A percentile compares a stretch with the other conserved stretches of the same genome.
These are phyloP conservation scores for Rhytidhysteron rufulum DNA, from an alignment of 2,329 filamentous ascomycete species.

Conservation along the genomic window DNA sequence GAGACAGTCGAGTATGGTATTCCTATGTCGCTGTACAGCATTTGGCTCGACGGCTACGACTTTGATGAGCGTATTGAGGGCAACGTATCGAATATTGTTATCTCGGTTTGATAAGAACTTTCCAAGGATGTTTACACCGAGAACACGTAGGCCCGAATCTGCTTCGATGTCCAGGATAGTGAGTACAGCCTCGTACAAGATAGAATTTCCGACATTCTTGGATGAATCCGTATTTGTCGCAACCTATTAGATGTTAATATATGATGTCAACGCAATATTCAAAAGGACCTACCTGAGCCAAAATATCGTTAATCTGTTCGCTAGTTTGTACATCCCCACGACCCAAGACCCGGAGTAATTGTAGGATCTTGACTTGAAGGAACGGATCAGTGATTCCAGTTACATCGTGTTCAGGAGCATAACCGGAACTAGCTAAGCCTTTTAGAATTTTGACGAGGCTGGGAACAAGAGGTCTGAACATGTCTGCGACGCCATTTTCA, in stretches of 20 bases:
- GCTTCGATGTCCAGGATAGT: slow-evolving; percentile 98
- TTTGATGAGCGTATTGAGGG: slow-evolving; percentile 94
- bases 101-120: slow-evolving; percentile 98
- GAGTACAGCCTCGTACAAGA: slow-evolving; percentile 92
- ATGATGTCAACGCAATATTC: background rate
- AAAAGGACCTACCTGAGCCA: slow-evolving; percentile 63
- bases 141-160: slow-evolving; percentile 86
- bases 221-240: slow-evolving; percentile 97
- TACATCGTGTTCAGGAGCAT: slow-evolving; percentile 96
- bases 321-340: slow-evolving; percentile 83
- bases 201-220: slow-evolving; percentile 98
- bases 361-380: slow-evolving; percentile 92
- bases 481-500: slow-evolving; percentile 85
- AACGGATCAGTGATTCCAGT: slow-evolving; percentile 98
- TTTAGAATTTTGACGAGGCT: slow-evolving; percentile 87
- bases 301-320: slow-evolving; percentile 97
- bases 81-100: slow-evolving; percentile 98
- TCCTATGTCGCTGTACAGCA: slow-evolving; percentile 92
- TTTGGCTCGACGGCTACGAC: slow-evolving; percentile 98
- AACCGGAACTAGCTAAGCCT: slow-evolving; percentile 87
- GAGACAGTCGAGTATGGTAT: slow-evolving; percentile 94
- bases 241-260: slow-evolving; percentile 48
- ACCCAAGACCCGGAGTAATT: slow-evolving; percentile 78
- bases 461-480: slow-evolving; percentile 83
- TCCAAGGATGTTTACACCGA: slow-evolving; percentile 96